Conservation (phyloP, 2,329 filamentous ascomycete genomes). For the Clonostachys sp. region DNA sequence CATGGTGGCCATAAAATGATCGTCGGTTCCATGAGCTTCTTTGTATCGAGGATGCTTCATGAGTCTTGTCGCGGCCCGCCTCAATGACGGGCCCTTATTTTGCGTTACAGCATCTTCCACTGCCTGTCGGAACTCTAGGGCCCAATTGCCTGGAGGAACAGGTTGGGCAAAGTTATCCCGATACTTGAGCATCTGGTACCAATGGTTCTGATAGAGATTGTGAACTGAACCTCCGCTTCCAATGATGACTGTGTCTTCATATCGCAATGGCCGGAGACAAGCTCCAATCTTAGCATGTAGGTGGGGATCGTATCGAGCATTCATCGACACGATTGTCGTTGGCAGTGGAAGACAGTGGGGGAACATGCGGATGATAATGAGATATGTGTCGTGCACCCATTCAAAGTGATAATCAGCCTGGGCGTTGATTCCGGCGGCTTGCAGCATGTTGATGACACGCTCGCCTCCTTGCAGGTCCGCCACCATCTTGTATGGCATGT, state of each 20-base stretch:
- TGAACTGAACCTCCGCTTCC: conserved; percentile 61
- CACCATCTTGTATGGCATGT: no score
- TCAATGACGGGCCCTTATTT: conserved; percentile 43
- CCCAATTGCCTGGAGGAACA: conserved; percentile 45
- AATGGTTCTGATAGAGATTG: conserved; percentile 65
- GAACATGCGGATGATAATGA: no score
- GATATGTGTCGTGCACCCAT: no score
- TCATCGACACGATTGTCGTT: conserved; percentile 18
- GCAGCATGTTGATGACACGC: no score
- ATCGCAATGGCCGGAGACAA: conserved; percentile 48
- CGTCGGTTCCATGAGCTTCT: conserved; percentile 65
- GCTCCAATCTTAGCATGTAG: conserved; percentile 48
- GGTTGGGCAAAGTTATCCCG: no score
- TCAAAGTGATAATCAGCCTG: no score
- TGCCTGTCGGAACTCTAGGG: conserved; percentile 61
- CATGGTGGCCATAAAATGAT: conserved; percentile 63
- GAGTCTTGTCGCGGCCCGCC: conserved; percentile 51
- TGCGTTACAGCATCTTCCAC: conserved; percentile 51
- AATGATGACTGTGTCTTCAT: conserved; percentile 47
- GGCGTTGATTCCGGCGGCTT: no score
- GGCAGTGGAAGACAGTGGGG: no score
- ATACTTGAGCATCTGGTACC: conserved; percentile 48
- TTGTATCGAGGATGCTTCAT: conserved; percentile 66
- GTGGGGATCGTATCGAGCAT: conserved; percentile 32
- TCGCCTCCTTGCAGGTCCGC: no score